Evolutionary conservation across 306 rosid genomes (phyloP).

Genomic region (Cyclanthera cordifolia): DNA sequence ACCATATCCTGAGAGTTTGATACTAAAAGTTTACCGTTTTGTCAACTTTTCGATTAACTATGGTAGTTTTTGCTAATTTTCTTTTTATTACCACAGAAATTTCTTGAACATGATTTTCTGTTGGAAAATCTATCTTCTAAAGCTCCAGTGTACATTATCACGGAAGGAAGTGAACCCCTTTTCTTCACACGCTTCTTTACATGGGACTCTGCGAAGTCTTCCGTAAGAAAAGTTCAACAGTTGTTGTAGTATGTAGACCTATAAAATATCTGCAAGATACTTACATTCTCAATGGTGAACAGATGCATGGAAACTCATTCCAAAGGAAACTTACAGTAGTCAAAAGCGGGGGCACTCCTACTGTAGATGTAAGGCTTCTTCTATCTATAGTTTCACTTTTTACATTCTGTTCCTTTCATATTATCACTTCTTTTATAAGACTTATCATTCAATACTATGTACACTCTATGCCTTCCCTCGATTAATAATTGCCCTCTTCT

Average conservation of each 20-base stretch:
- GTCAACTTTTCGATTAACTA: background rate
- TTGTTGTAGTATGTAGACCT: conserved; percentile 9
- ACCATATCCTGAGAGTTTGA: background rate
- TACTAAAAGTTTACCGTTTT: background rate
- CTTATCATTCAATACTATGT: no score
- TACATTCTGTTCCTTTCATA: background rate
- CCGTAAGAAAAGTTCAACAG: conserved; percentile 35
- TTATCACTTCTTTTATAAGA: conserved; percentile 10
- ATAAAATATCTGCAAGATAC: background rate
- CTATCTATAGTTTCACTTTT: background rate
- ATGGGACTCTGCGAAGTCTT: conserved; percentile 81
- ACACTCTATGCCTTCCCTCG: background rate
- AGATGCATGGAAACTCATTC: conserved; percentile 97
- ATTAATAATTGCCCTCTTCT: background rate
- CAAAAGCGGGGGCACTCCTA: conserved; percentile 57
- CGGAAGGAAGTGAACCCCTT: conserved; percentile 91
- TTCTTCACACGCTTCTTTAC: conserved; percentile 93
- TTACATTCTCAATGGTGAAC: conserved; percentile 18
- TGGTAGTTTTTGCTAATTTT: background rate
- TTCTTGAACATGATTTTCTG: conserved; percentile 75
- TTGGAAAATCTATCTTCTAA: conserved; percentile 56
- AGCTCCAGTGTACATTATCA: conserved; percentile 62
- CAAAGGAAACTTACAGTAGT: conserved; percentile 76
- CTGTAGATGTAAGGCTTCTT: conserved; percentile 45
- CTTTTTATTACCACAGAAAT: conserved; percentile 41